A percentile compares a stretch with the other conserved stretches of the same genome.
Conservation (phyloP, 106 monocot species). For the Dendrobium chrysotoxum region DNA sequence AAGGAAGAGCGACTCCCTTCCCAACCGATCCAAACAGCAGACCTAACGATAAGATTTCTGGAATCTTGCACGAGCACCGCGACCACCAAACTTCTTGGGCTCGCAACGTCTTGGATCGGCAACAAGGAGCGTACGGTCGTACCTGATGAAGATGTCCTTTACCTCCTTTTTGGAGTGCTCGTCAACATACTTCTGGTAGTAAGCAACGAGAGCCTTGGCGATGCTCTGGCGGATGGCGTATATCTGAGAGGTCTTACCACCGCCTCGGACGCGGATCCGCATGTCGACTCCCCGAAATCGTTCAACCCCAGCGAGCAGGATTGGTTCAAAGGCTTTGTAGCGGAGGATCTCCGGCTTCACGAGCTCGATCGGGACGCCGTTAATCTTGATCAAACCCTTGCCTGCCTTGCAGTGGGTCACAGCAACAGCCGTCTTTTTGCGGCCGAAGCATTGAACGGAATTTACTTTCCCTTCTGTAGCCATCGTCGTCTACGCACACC, state of each 20-base stretch:
- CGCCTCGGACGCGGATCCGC: conserved; percentile 12
- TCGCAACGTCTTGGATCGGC: conserved; percentile 22
- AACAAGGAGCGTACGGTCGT: conserved; percentile 17
- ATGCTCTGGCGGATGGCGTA: conserved; percentile 25
- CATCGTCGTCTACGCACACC: background rate
- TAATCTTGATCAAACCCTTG: conserved; percentile 18
- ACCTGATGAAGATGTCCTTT: conserved; percentile 16
- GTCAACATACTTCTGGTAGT: conserved; percentile 23
- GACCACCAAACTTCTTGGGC: conserved; percentile 25
- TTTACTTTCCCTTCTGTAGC: background rate
- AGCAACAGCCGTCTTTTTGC: conserved; percentile 16
- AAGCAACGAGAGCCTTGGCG: conserved; percentile 22
- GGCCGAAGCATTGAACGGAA: conserved; percentile 15
- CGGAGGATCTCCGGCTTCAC: conserved; percentile 23
- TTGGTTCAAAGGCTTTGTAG: conserved; percentile 22
- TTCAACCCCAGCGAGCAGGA: conserved; percentile 15
- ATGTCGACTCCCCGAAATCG: conserved; percentile 18
- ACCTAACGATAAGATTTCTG: conserved; percentile 26
- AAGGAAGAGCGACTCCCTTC: background rate
- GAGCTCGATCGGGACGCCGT: conserved; percentile 22
- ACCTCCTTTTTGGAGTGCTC: conserved; percentile 18
- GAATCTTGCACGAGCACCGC: conserved; percentile 20
- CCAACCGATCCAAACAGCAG: background rate
- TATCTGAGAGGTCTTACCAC: conserved; percentile 20
- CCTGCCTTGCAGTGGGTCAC: conserved; percentile 18